Base-by-base conservation (phyloP, 805 yeast species). In the Kodamaea kaohsiungensis region DNA sequence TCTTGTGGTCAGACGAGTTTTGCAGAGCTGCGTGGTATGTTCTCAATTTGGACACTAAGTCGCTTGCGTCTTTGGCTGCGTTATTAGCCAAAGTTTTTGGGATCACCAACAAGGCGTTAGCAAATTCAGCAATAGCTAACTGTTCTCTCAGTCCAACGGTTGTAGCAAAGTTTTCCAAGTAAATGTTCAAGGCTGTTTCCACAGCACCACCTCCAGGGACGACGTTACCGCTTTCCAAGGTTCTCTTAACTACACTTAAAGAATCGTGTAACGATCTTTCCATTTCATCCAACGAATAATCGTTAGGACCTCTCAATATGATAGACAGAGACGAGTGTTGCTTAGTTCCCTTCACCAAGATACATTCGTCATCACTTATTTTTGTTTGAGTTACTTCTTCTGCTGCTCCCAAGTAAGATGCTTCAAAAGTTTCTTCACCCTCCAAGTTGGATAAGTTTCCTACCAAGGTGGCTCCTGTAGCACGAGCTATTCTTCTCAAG, bases 201-300 rank as follows among this genome's bases (percentile, higher is more conserved):
- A 95, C 99, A n/a, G 96, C 96, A 57, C 99, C 99, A 60, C 99
- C 99, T 57, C 99, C 99, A 43, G 99, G 98, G 5, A 95, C 99
- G 54, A 96, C 92, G 61, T 82, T 75, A 17, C 98, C 98, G 65
- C 93, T 85, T 73, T 95, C 99, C 61, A 96, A 81, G 10, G 98
- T 91, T 69, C 99, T 86, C 77, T 95, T 95, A 38, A 95, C 97
- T 38, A 95, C 99, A 46, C 91, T 86, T 59, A 95, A 79, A 2
- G 98, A 89, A 70, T 95, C 99, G 66, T 91, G 98, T 57, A 96
- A 72, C 0, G 98, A 91, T 73, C 99, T 85, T 76, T 95, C 97
- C 98, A 96, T 93, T 77, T 95, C 99, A 73, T 95, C 99, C 61
- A 95, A 81, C 42, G 96, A 87, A 71, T 88, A 95, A 70, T 95